Conservation (phyloP, 495 filamentous ascomycete genomes). For the Zalerion maritima region DNA sequence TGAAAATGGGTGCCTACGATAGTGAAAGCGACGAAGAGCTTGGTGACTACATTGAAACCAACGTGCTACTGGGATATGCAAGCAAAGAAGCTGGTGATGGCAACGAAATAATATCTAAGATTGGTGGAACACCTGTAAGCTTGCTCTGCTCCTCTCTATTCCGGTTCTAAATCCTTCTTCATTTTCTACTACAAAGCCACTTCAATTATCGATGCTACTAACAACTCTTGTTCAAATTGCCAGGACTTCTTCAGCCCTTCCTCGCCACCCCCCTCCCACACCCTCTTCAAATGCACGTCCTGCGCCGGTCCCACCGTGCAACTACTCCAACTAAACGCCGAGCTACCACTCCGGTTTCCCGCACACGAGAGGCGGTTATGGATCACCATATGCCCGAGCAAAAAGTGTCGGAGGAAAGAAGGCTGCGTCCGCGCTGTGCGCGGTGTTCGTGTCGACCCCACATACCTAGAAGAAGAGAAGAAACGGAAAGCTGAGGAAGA, state of each 20-base stretch:
- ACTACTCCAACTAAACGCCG: conserved; percentile 81
- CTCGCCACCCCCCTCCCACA: conserved; percentile 61
- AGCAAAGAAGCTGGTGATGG: conserved; percentile 64
- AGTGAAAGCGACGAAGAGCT: conserved; percentile 70
- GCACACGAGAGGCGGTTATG: conserved; percentile 78
- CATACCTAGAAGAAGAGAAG: conserved; percentile 8
- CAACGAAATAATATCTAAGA: conserved; percentile 76
- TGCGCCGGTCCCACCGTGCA: conserved; percentile 76
- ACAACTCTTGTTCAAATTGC: not conserved
- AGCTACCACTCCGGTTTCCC: conserved; percentile 73
- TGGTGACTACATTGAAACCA: conserved; percentile 66
- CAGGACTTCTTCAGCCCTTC: conserved; percentile 50
- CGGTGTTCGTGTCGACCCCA: conserved; percentile 33
- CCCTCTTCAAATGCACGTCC: conserved; percentile 72
- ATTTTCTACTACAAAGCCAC: conserved; percentile 3
- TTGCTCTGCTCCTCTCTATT: conserved; percentile 1
- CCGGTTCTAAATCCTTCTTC: conserved; percentile 1
- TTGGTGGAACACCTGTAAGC: conserved; percentile 78
- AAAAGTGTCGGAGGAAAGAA: conserved; percentile 67
- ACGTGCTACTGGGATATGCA: conserved; percentile 81
- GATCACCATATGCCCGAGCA: conserved; percentile 63
- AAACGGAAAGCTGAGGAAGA: conserved; percentile 8
- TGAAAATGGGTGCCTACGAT: conserved; percentile 66
- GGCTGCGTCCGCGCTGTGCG: conserved; percentile 65
- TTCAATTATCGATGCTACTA: not conserved